Base-by-base conservation (phyloP, 2,329 filamentous ascomycete species). In the Fusarium penzigii region DNA sequence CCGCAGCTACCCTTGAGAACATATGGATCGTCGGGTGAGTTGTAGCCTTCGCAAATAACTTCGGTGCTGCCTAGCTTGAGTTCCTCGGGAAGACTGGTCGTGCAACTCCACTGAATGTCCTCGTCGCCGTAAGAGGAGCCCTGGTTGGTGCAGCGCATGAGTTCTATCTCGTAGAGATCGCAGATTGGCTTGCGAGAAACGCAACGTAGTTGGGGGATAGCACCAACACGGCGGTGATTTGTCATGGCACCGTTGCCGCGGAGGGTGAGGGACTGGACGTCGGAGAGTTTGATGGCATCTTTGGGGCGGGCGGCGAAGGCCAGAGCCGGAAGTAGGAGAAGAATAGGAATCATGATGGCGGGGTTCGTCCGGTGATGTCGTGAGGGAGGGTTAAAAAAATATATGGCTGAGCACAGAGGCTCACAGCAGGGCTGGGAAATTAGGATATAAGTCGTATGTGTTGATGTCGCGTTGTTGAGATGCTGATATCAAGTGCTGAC, bases 1-100 rank as follows among this genome's bases (percentile, higher is more conserved):
- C 89, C 94, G 72, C 93, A 97, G 70, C 89, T 94, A 17, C 94
- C 94, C 65, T 89, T 92, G 48, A 97, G 75, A n/a, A 97, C 82
- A 70, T 91, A 95, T 0, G 85, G 84, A 69, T 97, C 94, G 43
- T 93, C 84, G 1, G 87, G 73, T 13, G 76, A 79, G 52, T 82
- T 77, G 73, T 96, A 97, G 11, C 94, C 93, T 68, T 99, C 93
- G 71, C 94, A 99, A 11, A 92, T 78, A 49, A 97, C 93, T 56
- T 97, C 92, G 11, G 93, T 97, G 55, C 83, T 81, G 51, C 90
- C 92, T 29, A 97, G 83, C 71, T 82, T 82, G 57, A 88, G 78
- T 65, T 86, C 81, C 17, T 78, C 74, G 1, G 85, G 85, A 14
- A 88, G 70, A 2, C 74, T 70, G 0, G 85, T 83, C 6, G 84